phyloP scores from a whole-genome alignment of 2,329 filamentous ascomycete species.

The Arthrobotrys conoides region DNA sequence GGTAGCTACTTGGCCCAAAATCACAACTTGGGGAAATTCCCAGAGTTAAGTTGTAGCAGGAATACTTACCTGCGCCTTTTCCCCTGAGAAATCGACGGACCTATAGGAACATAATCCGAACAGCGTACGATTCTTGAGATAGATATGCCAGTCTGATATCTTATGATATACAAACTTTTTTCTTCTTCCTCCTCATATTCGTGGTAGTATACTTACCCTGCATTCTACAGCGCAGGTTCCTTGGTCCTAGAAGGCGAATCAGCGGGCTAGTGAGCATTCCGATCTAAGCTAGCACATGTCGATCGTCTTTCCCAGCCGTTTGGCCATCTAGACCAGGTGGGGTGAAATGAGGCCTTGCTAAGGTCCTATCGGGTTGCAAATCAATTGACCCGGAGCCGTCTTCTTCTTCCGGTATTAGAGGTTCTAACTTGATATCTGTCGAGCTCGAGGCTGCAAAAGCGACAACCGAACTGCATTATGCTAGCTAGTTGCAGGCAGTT shows the following conservation, averaged over 20 bases:
- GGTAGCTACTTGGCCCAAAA: background rate
- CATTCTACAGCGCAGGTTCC: background rate
- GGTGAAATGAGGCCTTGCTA: too few species aligned
- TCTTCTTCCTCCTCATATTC: background rate
- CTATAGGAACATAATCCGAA: slow-evolving; percentile 16
- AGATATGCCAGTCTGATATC: too few species aligned
- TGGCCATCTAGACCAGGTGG: background rate
- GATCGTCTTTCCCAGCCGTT: background rate
- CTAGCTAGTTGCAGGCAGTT: background rate
- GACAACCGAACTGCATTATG: background rate
- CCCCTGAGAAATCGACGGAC: background rate
- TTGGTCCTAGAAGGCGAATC: background rate
- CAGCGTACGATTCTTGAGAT: background rate
- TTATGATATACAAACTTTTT: background rate
- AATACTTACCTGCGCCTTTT: background rate
- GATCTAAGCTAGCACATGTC: background rate
- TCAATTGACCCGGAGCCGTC: background rate
- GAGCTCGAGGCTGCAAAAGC: background rate
- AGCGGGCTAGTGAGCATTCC: background rate
- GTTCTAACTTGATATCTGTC: background rate
- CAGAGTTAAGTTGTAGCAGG: background rate
- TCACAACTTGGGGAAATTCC: background rate
- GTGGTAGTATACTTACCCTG: background rate
- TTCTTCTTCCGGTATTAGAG: background rate
- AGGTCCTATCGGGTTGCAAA: background rate